Conservation (phyloP, 2,329 filamentous ascomycete species). For the Talaromyces pinophilus region DNA sequence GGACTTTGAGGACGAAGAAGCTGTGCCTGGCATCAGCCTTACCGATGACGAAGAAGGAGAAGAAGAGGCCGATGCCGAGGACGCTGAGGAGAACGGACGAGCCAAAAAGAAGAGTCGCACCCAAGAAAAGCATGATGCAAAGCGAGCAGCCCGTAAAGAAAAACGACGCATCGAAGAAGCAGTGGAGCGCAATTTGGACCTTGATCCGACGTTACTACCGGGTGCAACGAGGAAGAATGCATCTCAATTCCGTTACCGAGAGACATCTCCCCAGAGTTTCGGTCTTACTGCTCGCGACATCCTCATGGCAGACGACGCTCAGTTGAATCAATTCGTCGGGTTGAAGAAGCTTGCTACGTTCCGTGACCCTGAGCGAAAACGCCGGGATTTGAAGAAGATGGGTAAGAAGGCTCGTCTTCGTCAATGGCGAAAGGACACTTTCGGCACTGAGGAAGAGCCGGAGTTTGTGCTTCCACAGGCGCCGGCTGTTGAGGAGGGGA, state of each 20-base stretch:
- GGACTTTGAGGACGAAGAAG: slow-evolving; percentile 73
- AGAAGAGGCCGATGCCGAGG: slow-evolving; percentile 43
- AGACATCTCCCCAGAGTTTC: slow-evolving; percentile 86
- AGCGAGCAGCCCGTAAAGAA: slow-evolving; percentile 77
- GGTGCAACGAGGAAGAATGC: slow-evolving; percentile 55
- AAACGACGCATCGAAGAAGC: slow-evolving; percentile 81
- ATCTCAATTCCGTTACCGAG: slow-evolving; percentile 81
- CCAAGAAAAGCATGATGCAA: slow-evolving; percentile 57
- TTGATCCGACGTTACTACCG: slow-evolving; percentile 65
- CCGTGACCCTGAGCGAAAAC: slow-evolving; percentile 85
- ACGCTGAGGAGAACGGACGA: slow-evolving; percentile 46
- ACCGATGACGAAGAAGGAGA: slow-evolving; percentile 56
- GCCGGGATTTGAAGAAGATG: slow-evolving; percentile 80
- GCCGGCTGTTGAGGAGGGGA: slow-evolving; percentile 25
- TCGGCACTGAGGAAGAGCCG: slow-evolving; percentile 61
- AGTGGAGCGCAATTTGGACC: slow-evolving; percentile 76
- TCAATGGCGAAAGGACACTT: slow-evolving; percentile 76
- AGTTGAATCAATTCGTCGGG: slow-evolving; percentile 86
- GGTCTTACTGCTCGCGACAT: slow-evolving; percentile 90
- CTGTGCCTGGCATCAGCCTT: slow-evolving; percentile 56
- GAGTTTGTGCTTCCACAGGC: slow-evolving; percentile 34
- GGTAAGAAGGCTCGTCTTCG: slow-evolving; percentile 89
- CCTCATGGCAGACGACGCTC: slow-evolving; percentile 80
- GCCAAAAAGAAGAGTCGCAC: slow-evolving; percentile 50
- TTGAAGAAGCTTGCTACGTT: slow-evolving; percentile 94